Evolutionary conservation across 2,329 filamentous ascomycete species (phyloP).

Genomic region (Diaporthe citriasiana): DNA sequence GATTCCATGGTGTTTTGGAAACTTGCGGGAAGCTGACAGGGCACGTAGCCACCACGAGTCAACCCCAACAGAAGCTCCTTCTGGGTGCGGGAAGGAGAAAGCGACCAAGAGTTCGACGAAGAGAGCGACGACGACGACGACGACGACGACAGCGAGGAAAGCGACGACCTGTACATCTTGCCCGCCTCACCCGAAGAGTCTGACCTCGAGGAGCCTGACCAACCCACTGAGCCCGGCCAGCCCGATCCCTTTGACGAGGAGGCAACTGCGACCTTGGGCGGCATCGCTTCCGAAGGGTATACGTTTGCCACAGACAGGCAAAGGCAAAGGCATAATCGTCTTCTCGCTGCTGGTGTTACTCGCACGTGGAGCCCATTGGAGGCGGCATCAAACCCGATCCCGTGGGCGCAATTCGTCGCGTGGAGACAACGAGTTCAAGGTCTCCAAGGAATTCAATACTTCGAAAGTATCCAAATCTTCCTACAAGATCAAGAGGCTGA

Average conservation of each 20-base stretch:
- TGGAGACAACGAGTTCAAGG: no score
- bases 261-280: background rate
- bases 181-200: background rate
- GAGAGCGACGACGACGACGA: background rate
- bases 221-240: background rate
- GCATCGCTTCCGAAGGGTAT: background rate
- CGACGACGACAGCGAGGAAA: background rate
- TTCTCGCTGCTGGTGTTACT: background rate
- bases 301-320: no score
- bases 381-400: no score
- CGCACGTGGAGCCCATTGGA: background rate
- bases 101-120: background rate
- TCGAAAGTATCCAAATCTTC: background rate
- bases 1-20: slow-evolving; percentile 12
- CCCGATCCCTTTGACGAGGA: background rate
- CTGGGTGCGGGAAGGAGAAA: background rate
- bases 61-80: slow-evolving; percentile 19
- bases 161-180: background rate
- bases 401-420: no score
- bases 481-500: background rate
- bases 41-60: slow-evolving; percentile 4
- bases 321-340: background rate
- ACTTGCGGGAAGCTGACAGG: background rate
- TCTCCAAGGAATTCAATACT: background rate
- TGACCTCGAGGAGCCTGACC: background rate